A percentile compares a stretch with the other conserved stretches of the same genome.
Evolutionary conservation across 176 grass and related monocot genomes (phyloP).

Genomic region (Saccharum officinarum): DNA sequence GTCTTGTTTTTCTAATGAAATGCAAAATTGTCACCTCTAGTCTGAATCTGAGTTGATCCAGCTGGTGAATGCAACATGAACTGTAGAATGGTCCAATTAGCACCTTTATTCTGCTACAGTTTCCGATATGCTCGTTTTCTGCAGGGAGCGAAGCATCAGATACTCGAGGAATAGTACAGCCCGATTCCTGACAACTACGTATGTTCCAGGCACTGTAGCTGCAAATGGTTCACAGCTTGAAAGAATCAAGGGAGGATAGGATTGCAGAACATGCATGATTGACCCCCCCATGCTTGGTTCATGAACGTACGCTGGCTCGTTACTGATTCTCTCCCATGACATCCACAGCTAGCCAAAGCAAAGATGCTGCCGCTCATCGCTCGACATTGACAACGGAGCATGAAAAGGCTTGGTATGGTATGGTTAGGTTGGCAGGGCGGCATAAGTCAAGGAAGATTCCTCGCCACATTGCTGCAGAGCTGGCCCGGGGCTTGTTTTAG

Average conservation of each 20-base stretch:
- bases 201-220: not conserved
- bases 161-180: constrained; percentile 26
- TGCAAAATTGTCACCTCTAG: not conserved
- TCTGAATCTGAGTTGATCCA: not conserved
- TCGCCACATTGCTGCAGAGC: not conserved
- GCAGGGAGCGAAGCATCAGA: constrained; percentile 32
- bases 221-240: constrained; percentile 49
- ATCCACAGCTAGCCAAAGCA: not conserved
- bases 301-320: not conserved
- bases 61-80: not conserved
- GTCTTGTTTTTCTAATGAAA: not conserved
- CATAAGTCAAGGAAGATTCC: constrained; percentile 18
- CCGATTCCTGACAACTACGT: constrained; percentile 29
- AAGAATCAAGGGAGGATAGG: constrained; percentile 23
- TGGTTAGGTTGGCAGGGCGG: not conserved
- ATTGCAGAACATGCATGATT: constrained; percentile 26
- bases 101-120: constrained; percentile 29
- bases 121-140: not conserved
- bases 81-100: constrained; percentile 16
- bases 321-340: not conserved
- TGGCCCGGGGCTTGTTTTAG: not conserved
- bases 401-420: not conserved
- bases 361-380: not conserved
- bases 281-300: not conserved
- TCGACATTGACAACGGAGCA: not conserved